Evolutionary conservation across 345 rosid genomes (phyloP).

Genomic region (Mallotus nudiflorus): DNA sequence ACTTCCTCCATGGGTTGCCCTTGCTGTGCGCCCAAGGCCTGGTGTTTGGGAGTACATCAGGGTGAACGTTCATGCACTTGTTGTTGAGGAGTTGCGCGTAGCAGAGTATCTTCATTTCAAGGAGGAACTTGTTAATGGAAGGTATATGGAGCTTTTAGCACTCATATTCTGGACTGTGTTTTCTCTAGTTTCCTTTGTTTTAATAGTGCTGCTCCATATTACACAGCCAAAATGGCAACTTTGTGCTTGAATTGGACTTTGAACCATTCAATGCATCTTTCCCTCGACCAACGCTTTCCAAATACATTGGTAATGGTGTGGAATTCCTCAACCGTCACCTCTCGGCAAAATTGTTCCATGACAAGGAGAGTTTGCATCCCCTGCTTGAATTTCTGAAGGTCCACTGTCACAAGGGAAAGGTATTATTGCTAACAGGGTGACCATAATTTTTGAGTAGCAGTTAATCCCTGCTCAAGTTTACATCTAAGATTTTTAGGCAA

Average conservation of each 20-base stretch:
- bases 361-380: constrained; percentile 92
- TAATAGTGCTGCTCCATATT: constrained; percentile 4
- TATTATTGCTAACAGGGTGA: constrained; percentile 16
- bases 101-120: constrained; percentile 88
- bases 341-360: constrained; percentile 90
- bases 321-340: constrained; percentile 98
- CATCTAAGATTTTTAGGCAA: not conserved
- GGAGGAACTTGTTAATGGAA: constrained; percentile 96
- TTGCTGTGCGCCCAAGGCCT: constrained; percentile 93
- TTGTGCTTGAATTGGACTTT: constrained; percentile 88
- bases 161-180: not conserved
- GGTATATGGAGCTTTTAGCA: constrained; percentile 40
- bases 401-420: constrained; percentile 88
- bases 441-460: not conserved
- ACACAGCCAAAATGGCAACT: constrained; percentile 72
- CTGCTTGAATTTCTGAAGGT: constrained; percentile 79
- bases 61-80: constrained; percentile 76
- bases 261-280: constrained; percentile 89
- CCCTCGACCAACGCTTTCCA: constrained; percentile 87
- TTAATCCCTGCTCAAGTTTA: not conserved
- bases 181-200: not conserved
- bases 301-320: constrained; percentile 91
- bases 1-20: constrained; percentile 84
- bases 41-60: constrained; percentile 95
- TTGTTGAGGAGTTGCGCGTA: constrained; percentile 73